phyloP scores from a whole-genome alignment of 208 protist species.

The Leishmania tropica region DNA sequence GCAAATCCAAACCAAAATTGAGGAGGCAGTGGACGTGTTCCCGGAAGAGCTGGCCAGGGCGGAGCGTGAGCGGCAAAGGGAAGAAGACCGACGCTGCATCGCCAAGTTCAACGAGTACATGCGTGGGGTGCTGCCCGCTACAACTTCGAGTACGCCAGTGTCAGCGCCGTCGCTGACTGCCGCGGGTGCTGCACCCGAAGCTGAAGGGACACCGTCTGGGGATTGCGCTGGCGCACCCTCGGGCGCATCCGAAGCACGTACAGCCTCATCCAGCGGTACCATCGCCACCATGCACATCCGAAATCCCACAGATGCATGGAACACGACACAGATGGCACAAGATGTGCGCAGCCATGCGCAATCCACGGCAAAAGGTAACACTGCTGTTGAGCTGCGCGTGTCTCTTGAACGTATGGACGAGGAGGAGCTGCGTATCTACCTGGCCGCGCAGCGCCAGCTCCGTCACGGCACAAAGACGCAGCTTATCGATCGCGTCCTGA shows the following conservation, averaged over 20 bases:
- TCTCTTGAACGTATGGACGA: constrained; percentile 71
- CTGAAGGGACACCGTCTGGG: constrained; percentile 1
- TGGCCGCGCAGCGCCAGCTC: constrained; percentile 80
- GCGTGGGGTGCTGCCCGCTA: constrained; percentile 59
- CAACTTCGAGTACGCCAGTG: constrained; percentile 3
- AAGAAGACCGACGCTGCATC: constrained; percentile 74
- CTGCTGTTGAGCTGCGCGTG: constrained; percentile 38
- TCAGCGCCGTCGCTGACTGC: constrained; percentile 1
- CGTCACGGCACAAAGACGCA: constrained; percentile 76
- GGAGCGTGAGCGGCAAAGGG: constrained; percentile 57
- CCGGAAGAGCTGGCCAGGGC: constrained; percentile 77
- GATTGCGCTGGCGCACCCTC: neutral
- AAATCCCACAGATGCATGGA: constrained; percentile 82
- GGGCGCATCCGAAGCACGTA: neutral
- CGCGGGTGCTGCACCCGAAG: neutral
- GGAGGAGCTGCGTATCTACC: constrained; percentile 92
- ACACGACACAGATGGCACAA: constrained; percentile 66
- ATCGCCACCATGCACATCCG: constrained; percentile 79
- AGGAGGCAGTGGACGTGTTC: constrained; percentile 69
- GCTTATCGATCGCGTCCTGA: constrained; percentile 76
- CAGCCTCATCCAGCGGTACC: neutral
- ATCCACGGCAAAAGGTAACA: constrained; percentile 27
- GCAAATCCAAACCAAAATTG: constrained; percentile 87
- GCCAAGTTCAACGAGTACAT: constrained; percentile 88
- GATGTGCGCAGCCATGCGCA: constrained; percentile 40